Conservation (phyloP, 225 moss, liverwort and hornwort species). For the Takakia lepidozioides region DNA sequence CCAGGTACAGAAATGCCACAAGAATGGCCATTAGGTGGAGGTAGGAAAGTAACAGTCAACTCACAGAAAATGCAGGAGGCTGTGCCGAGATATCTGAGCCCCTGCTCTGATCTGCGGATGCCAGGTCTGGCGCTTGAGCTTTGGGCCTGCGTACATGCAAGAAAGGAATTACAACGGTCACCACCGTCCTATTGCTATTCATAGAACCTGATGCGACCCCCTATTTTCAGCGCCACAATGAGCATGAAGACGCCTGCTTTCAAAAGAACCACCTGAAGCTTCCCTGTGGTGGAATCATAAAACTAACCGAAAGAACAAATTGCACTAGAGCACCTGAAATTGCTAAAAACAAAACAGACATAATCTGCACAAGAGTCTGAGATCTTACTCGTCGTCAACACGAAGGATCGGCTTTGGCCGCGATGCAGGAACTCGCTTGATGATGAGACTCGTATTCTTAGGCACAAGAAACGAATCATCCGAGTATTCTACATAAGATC, state of each 20-base stretch:
- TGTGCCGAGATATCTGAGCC: constrained; percentile 36
- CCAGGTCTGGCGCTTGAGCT: constrained; percentile 39
- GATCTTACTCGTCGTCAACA: constrained; percentile 72
- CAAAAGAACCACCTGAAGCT: constrained; percentile 1
- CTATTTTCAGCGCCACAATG: too few relatives aligned
- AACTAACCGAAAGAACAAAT: neutral
- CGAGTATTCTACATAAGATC: constrained; percentile 86
- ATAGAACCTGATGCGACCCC: too few relatives aligned
- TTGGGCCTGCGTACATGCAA: constrained; percentile 34
- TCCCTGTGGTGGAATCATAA: neutral
- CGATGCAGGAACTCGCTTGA: constrained; percentile 84
- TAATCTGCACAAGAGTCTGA: too few relatives aligned
- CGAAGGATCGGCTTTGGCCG: constrained; percentile 77
- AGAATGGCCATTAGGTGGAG: too few relatives aligned
- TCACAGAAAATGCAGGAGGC: constrained; percentile 38
- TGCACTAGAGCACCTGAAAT: constrained; percentile 6
- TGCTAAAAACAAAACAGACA: constrained; percentile 8
- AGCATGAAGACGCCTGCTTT: too few relatives aligned
- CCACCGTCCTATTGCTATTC: too few relatives aligned
- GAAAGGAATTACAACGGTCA: too few relatives aligned
- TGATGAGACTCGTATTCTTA: constrained; percentile 90
- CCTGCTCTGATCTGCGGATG: constrained; percentile 38
- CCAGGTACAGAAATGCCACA: neutral
- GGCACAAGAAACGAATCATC: constrained; percentile 90
- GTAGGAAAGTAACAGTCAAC: too few relatives aligned